Evolutionary conservation across 805 yeast species (phyloP).

Genomic region (Scheffersomyces ergatensis): DNA sequence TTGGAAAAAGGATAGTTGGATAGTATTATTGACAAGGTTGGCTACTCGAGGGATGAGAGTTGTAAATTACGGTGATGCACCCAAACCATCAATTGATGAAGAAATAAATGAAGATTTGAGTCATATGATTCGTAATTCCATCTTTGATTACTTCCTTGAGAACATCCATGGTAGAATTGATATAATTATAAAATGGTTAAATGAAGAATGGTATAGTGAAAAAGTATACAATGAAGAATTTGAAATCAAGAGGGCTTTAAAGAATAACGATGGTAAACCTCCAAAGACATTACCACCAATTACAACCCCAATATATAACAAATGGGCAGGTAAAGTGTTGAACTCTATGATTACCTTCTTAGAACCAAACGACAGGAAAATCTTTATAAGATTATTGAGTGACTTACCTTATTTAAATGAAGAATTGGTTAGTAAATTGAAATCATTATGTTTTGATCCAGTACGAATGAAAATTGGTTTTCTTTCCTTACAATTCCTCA

Average conservation of each 20-base stretch:
- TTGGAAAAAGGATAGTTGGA: slow-evolving; percentile 72
- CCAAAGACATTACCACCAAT: slow-evolving; percentile 1
- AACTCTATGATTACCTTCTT: slow-evolving; percentile 82
- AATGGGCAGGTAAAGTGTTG: slow-evolving; percentile 68
- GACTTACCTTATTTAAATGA: slow-evolving; percentile 79
- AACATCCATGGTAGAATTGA: slow-evolving; percentile 74
- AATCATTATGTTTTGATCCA: slow-evolving; percentile 82
- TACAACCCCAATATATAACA: slow-evolving; percentile 52
- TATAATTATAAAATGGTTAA: slow-evolving; percentile 84
- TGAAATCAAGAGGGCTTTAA: slow-evolving; percentile 17
- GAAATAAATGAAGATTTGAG: slow-evolving; percentile 42
- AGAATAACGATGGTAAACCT: slow-evolving; percentile 11
- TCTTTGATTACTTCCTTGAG: slow-evolving; percentile 69
- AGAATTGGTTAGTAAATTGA: slow-evolving; percentile 60
- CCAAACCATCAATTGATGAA: slow-evolving; percentile 18
- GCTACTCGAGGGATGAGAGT: slow-evolving; percentile 75
- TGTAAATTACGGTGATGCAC: slow-evolving; percentile 11
- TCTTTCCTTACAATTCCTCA: slow-evolving; percentile 74
- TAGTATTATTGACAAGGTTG: slow-evolving; percentile 67
- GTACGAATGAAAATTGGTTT: slow-evolving; percentile 77
- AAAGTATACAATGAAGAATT: slow-evolving; percentile 36
- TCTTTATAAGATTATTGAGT: slow-evolving; percentile 77
- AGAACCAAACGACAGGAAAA: slow-evolving; percentile 76
- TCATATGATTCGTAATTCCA: slow-evolving; percentile 62
- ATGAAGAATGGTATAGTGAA: slow-evolving; percentile 88